Evolutionary conservation across 1,139 yeast genomes (phyloP), one percentile per base, ranked within the genome.

Genomic region (Petasospora rhodanensis): DNA sequence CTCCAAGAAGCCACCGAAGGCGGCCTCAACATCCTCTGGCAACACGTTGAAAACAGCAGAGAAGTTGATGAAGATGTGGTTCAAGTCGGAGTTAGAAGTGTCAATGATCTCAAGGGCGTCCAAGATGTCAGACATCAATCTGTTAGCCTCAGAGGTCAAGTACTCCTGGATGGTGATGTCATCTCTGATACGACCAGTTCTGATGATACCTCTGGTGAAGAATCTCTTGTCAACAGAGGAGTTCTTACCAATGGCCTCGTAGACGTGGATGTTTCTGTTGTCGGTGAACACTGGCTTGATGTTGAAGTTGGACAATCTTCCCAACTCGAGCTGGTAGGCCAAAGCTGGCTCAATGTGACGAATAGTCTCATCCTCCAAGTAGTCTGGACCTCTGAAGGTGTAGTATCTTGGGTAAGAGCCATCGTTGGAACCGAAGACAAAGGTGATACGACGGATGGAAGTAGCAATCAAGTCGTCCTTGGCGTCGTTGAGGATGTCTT

Each of bases 311-410:
- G 94, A 85, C 63, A 91, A 73, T 67, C 97, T 79, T 54, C 87
- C 94, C 49, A 91, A 73, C 65, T 91, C 98, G 52, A 91, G 73
- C 68, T 91, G 98, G 82, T 80, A 91, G 37, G 98, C 98, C 54
- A 91, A 71, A 28, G 98, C 96, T 20, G 98, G 98, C 63, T 91
- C 98, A 54, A 91, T 86, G 58, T 91, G 96, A 68, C 98, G 89
- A 59, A 91, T 85, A 22, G 89, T 89, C 64, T 81, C 77, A 65
- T 91, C 95, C 62, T 82, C 93, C 26, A 52, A 51, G 59, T 83
- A 91, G 24, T 73, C 73, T 32, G 95, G 95, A 42, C 93, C 95
- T 53, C 85, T 84, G 72, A 84, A 93, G 25, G 98, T 91, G 66
- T 81, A 93, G 68, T 91, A 91, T 61, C 83, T 84, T 51, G 98